A percentile compares a stretch with the other conserved stretches of the same genome.
Evolutionary conservation across 257 asterid species (phyloP).

Genomic region (Capsicum chinense): DNA sequence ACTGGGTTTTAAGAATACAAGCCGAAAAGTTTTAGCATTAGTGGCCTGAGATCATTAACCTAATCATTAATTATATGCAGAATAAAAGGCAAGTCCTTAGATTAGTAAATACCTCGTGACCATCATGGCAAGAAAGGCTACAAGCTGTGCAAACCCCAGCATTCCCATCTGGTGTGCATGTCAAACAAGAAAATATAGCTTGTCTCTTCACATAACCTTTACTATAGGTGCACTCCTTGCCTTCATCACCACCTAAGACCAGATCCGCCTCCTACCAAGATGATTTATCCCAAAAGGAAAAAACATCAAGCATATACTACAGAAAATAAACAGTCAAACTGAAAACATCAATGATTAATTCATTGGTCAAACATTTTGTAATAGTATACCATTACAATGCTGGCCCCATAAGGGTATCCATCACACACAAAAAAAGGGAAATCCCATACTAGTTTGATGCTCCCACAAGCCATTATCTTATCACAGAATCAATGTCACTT

Average conservation of each 20-base stretch:
- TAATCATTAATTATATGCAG: not conserved
- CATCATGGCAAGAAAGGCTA: constrained; percentile 87
- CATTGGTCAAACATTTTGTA: not conserved
- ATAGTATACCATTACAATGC: no score
- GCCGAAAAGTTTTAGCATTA: not conserved
- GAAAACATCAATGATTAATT: not conserved
- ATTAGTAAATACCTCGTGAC: constrained; percentile 74
- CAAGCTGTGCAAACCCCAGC: constrained; percentile 97
- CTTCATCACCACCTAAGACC: constrained; percentile 96
- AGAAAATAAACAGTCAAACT: not conserved
- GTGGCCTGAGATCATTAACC: constrained; percentile 5
- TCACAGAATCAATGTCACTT: no score
- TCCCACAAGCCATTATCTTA: no score
- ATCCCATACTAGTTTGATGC: no score
- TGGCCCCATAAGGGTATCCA: not conserved
- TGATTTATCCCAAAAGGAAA: not conserved
- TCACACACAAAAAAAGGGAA: no score
- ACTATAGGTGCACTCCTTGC: constrained; percentile 84
- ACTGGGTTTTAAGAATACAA: not conserved
- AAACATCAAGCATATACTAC: not conserved
- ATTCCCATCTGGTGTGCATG: constrained; percentile 89
- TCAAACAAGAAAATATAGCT: constrained; percentile 89
- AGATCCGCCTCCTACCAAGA: constrained; percentile 78
- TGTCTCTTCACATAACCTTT: constrained; percentile 87
- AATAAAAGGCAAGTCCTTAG: not conserved